Base-by-base conservation (phyloP, 768 basidiomycete genomes). In the Candolleomyces eurysporus region DNA sequence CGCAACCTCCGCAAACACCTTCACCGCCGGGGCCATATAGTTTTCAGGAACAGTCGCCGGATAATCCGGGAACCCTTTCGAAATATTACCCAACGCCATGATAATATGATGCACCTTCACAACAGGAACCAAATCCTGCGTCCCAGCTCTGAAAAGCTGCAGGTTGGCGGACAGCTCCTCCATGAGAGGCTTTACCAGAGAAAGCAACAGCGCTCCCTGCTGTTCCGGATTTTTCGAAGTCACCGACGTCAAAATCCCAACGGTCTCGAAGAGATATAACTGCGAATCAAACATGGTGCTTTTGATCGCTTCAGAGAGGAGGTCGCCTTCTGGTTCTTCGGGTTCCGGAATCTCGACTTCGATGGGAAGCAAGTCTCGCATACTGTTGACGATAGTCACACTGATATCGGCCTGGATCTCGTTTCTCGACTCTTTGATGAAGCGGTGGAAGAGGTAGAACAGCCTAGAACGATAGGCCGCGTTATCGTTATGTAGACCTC, bases 41-140 rank as follows among this genome's bases (percentile, higher is more conserved):
- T 84, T 86, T 66, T 84, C 81, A 0, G 87, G 85, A 1, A 88
- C 76, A 1, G 86, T 82, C 16, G 83, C 85, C 48, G 92, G 91
- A 68, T 90, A 90, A 70, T 94, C 94, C 0, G 97, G 97, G 75
- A 98, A 98, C 13, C 97, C 97, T 75, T 97, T 97, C 40, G 95
- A 91, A 59, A 98, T 85, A 67, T 92, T 94, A 13, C 96, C 96
- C 21, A 98, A 79, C 3, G 96, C 95, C 88, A 96, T 91, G 71
- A 98, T 90, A 65, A 89, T 82, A 75, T 98, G 96, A 67, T 98
- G 97, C 8, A 94, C 85, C 69, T 86, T 87, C 58, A 98, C 80
- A 67, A 97, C 86, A n/a, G 92, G 84, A 48, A 91, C 72, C 6
- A 92, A 75, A 65, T 94, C 91, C 50, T 84, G 80, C 3, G 82